Base-by-base conservation (phyloP, 2,329 filamentous ascomycete species). In the Parastagonospora nodorum region DNA sequence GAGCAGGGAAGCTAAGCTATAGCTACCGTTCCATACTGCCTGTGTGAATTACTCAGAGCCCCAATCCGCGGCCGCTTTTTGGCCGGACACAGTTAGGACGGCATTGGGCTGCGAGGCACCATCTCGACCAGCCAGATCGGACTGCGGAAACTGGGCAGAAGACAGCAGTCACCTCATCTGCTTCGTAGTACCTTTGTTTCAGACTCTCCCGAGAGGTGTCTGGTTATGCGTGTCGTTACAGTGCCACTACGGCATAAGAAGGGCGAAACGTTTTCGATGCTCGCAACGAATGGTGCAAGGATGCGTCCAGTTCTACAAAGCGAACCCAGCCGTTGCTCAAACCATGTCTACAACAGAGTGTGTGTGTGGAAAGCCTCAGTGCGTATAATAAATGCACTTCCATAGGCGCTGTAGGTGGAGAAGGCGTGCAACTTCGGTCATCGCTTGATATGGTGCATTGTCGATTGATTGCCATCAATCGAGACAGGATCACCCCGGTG, bases 1-100 rank as follows among this genome's bases (percentile, higher is more conserved):
- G 39, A 19, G 36, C 30, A 40, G 37, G 45, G 37, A 33, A 41
- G 44, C 36, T 36, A 37, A 45, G 42, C 42, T 45, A 29, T 39
- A 33, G 41, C 41, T 42, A 15, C 33, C 9, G 41, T 35, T 42
- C 30, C 19, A 32, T 15, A 42, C 45, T 16, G 14, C 42, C 15
- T 48, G 29, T 36, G 11, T 24, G 31, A 35, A 48, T 42, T 39
- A 45, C 28, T 38, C 37, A 41, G 9, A 8, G 10, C 14, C 33
- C 48, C 30, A 40, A 41, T 31, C 38, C 15, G 42, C 37, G 36
- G 41, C 42, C 42, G 43, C 48, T 8, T 37, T 42, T 35, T 19
- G 35, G 27, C 38, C 48, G 38, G 14, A 11, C 39, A 42, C 14
- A 42, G 38, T 32, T 30, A 42, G 31, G 19, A 24, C 39, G 35